These are phyloP conservation scores for Lineolata rhizophorae DNA, from an alignment of 495 filamentous ascomycete species.

Conservation along the genomic window DNA sequence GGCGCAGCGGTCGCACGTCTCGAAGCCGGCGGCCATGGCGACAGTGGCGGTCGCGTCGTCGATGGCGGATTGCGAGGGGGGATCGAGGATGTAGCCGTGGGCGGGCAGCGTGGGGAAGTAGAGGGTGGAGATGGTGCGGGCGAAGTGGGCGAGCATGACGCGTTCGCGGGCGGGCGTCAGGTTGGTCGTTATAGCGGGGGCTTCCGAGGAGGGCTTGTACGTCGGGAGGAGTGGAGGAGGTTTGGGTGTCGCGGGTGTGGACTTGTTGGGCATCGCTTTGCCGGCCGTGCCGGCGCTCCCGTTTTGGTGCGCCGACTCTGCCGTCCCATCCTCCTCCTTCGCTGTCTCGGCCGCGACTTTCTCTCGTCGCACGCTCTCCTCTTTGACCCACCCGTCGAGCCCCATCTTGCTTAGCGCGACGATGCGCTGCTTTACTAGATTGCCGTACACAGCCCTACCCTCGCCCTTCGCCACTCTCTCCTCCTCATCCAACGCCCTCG, in stretches of 20 bases:
- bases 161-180: constrained; percentile 47
- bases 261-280: no score
- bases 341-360: no score
- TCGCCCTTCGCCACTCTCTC: constrained; percentile 48
- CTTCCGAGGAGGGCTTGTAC: no score
- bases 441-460: constrained; percentile 48
- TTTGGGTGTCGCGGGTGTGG: neutral
- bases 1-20: constrained; percentile 70
- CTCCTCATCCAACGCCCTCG: constrained; percentile 66
- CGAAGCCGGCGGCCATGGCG: constrained; percentile 46
- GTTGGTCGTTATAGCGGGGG: constrained; percentile 38
- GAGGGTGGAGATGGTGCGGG: constrained; percentile 37
- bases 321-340: no score
- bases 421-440: constrained; percentile 62
- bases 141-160: constrained; percentile 31
- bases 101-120: constrained; percentile 32
- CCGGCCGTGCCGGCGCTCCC: no score
- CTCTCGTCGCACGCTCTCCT: constrained; percentile 8
- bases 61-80: constrained; percentile 38
- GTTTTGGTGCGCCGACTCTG: no score
- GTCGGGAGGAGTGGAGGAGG: no score
- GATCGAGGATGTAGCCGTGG: constrained; percentile 51
- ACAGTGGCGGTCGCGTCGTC: constrained; percentile 39
- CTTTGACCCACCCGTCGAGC: constrained; percentile 38
- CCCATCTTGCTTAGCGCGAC: constrained; percentile 50